A percentile compares a stretch with the other conserved stretches of the same genome.
These are phyloP conservation scores for Annona cherimola DNA, from an alignment of 164 flowering plant species.

Conservation along the genomic window DNA sequence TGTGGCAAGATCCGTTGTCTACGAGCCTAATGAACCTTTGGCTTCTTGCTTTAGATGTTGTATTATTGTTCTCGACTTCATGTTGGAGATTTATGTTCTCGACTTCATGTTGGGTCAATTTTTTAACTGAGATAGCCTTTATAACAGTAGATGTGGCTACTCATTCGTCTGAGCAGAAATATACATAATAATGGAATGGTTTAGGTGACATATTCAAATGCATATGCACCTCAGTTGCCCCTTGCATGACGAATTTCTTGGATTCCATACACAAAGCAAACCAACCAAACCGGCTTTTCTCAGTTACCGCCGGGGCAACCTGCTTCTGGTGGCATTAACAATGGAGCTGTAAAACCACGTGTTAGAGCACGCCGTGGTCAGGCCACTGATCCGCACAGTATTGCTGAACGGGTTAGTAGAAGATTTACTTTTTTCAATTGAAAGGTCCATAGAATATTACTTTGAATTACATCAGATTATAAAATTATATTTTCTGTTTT, in stretches of 20 bases:
- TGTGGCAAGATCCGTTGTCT: too few species aligned
- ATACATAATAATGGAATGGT: not conserved
- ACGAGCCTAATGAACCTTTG: too few species aligned
- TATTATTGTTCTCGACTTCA: too few species aligned
- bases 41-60: too few species aligned
- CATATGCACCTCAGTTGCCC: not conserved
- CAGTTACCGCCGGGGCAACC: conserved; percentile 14
- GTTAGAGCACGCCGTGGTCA: conserved; percentile 61
- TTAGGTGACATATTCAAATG: not conserved
- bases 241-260: not conserved
- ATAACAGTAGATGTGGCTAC: not conserved
- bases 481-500: not conserved
- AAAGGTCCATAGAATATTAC: not conserved
- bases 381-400: conserved; percentile 69
- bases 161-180: not conserved
- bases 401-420: conserved; percentile 52
- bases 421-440: not conserved
- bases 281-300: conserved; percentile 17
- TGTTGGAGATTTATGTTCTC: too few species aligned
- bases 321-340: conserved; percentile 16
- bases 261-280: not conserved
- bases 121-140: not conserved
- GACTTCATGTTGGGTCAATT: not conserved
- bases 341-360: conserved; percentile 27
- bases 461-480: not conserved